These are phyloP conservation scores for Coemansia guatemalensis DNA, from an alignment of 192 early-diverging fungal genomes.

Conservation along the genomic window DNA sequence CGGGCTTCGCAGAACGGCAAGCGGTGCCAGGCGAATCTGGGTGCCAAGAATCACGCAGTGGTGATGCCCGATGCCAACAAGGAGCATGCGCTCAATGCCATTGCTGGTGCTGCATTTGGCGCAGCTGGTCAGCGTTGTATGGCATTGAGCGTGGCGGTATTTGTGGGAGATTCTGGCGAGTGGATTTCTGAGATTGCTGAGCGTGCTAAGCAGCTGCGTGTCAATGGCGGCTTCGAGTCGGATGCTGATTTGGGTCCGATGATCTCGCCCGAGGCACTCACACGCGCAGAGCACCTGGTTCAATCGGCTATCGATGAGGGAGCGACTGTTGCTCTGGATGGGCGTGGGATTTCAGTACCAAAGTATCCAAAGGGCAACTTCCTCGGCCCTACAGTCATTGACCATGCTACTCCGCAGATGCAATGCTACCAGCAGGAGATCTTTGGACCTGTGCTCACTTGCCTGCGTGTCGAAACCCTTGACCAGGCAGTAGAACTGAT, in stretches of 20 bases:
- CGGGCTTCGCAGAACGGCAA: slow-evolving; percentile 88
- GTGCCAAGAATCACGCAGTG: slow-evolving; percentile 97
- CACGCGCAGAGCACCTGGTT: slow-evolving; percentile 74
- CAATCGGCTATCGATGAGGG: slow-evolving; percentile 83
- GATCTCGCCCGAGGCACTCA: slow-evolving; percentile 75
- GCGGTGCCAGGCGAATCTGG: slow-evolving; percentile 95
- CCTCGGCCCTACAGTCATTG: slow-evolving; percentile 89
- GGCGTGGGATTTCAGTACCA: slow-evolving; percentile 70
- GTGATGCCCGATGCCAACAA: slow-evolving; percentile 93
- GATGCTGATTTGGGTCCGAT: slow-evolving; percentile 89
- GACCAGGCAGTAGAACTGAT: slow-evolving; percentile 90
- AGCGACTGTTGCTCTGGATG: slow-evolving; percentile 83
- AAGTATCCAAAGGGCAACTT: slow-evolving; percentile 93
- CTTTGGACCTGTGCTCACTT: slow-evolving; percentile 91
- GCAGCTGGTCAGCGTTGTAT: slow-evolving; percentile 98
- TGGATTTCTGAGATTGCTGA: slow-evolving; percentile 92
- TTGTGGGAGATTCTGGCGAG: slow-evolving; percentile 80
- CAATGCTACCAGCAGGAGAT: slow-evolving; percentile 92
- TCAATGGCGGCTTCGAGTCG: slow-evolving; percentile 80
- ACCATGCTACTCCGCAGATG: slow-evolving; percentile 75
- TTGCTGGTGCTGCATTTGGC: slow-evolving; percentile 93
- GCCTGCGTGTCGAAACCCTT: slow-evolving; percentile 77
- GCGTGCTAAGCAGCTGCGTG: slow-evolving; percentile 79
- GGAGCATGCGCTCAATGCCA: slow-evolving; percentile 89
- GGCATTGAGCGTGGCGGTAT: slow-evolving; percentile 90